phyloP scores from a whole-genome alignment of 441 rosid species.

The Aquilaria agallochum region DNA sequence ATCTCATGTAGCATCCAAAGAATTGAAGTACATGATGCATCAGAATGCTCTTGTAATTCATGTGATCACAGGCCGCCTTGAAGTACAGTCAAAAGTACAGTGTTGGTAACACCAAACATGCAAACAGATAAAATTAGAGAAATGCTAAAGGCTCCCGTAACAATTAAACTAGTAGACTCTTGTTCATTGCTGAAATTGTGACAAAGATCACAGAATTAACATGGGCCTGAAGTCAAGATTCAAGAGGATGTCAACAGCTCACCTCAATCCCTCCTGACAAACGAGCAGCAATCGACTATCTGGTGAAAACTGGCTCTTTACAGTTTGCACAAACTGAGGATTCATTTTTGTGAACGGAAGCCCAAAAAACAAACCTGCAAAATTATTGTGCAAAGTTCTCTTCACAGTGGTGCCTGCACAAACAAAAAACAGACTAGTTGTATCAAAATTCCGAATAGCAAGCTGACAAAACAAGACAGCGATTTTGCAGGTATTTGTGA shows the following conservation, averaged over 20 bases:
- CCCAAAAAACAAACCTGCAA: constrained; percentile 85
- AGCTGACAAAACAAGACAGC: not conserved
- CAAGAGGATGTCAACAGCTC: constrained; percentile 16
- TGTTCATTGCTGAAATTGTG: too few relatives aligned
- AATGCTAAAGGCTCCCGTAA: too few relatives aligned
- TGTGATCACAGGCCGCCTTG: too few relatives aligned
- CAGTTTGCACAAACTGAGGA: constrained; percentile 62
- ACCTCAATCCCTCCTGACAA: constrained; percentile 98
- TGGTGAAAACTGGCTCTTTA: constrained; percentile 55
- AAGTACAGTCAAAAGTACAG: too few relatives aligned
- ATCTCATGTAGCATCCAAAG: too few relatives aligned
- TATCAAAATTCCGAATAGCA: not conserved
- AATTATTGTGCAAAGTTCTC: constrained; percentile 89
- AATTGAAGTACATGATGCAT: too few relatives aligned
- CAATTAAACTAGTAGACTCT: too few relatives aligned
- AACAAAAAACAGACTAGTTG: constrained; percentile 10
- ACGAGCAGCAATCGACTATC: constrained; percentile 74
- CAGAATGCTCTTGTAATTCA: too few relatives aligned
- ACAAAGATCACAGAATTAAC: too few relatives aligned
- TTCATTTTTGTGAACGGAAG: constrained; percentile 76
- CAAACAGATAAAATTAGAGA: too few relatives aligned
- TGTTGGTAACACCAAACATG: too few relatives aligned
- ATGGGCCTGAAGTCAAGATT: not conserved
- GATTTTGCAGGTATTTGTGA: not conserved
- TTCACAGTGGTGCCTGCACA: constrained; percentile 70